These are phyloP conservation scores for Rhizophora mangle DNA, from an alignment of 345 rosid genomes.

Conservation along the genomic window DNA sequence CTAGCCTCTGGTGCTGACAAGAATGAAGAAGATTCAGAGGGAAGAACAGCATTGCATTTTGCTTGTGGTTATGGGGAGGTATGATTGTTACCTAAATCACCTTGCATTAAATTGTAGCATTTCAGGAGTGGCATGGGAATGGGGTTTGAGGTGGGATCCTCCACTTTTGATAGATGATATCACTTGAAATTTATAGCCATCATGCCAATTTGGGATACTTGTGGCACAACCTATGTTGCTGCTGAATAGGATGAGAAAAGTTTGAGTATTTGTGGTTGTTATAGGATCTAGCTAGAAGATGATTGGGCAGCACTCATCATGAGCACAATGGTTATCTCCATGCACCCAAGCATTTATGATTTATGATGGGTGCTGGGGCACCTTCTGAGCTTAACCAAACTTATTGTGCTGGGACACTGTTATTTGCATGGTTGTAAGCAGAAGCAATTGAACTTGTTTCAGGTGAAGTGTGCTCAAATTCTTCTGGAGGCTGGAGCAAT, in stretches of 20 bases:
- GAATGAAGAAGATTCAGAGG: slow-evolving; percentile 98
- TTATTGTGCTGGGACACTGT: background rate
- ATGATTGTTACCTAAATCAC: slow-evolving; percentile 4
- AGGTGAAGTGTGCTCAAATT: slow-evolving; percentile 83
- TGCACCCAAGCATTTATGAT: background rate
- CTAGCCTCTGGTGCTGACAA: slow-evolving; percentile 84
- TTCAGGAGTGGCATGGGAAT: no score
- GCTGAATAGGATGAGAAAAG: no score
- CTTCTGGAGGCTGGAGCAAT: slow-evolving; percentile 88
- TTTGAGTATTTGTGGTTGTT: no score
- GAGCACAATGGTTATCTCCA: no score
- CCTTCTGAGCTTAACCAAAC: background rate
- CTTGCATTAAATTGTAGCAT: background rate
- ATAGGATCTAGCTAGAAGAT: no score
- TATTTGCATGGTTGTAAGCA: background rate
- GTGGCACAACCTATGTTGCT: no score
- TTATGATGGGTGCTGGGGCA: background rate
- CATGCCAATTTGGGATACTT: no score
- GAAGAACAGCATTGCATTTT: slow-evolving; percentile 97
- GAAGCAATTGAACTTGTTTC: slow-evolving; percentile 20
- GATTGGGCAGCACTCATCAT: no score
- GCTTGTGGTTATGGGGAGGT: slow-evolving; percentile 99
- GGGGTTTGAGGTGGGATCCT: no score
- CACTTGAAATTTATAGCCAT: no score
- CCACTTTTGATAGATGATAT: no score